Evolutionary conservation across 768 basidiomycete species (phyloP), one percentile per base, ranked within the genome.

Genomic region (Pleurotus tuoliensis): DNA sequence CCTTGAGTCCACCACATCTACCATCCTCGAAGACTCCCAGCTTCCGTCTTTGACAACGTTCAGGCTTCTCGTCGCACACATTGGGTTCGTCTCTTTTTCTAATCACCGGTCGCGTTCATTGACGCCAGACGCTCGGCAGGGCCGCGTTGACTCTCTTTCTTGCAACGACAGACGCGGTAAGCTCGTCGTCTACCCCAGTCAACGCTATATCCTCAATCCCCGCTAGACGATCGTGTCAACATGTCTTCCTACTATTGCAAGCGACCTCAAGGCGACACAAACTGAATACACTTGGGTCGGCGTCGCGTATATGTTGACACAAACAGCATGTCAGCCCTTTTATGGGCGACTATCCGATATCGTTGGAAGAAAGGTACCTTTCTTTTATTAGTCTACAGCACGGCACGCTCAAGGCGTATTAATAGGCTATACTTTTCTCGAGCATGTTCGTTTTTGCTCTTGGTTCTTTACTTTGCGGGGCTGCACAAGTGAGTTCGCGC

Each of bases 201-300:
- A 37, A 38, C 43, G 18, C 22, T 24, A 13, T 50, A 7, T 47
- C 53, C 22, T 7, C 56, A 37, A 34, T 24, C 25, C 50, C 15
- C 52, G 4, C 34, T 44, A 82, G 81, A 80, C 78, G 9, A 87
- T 93, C 60, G 88, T 94, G 34, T 93, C 92, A 37, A 94, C 92
- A 15, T 84, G 83, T 64, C 70, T 94, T 55, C 92, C 92, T 13
- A 92, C 90, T 16, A 93, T 94, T 59, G 76, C 85, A 13, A 82
- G 79, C 57, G 81, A 90, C 41, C 77, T 94, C 30, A 60, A 74
- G 25, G 90, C 88, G 15, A 81, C 86, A 30, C 79, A 84, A 56
- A 79, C 73, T 52, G 83, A 92, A 64, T 94, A 92, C 65, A 89
- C 87, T 20, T 94, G 92, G 92, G 88, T 94, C 49, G 88, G 85